Evolutionary conservation across 202 grass and related monocot species (phyloP), one percentile per base, ranked within the genome.

Genomic region (Zoysia matrella): DNA sequence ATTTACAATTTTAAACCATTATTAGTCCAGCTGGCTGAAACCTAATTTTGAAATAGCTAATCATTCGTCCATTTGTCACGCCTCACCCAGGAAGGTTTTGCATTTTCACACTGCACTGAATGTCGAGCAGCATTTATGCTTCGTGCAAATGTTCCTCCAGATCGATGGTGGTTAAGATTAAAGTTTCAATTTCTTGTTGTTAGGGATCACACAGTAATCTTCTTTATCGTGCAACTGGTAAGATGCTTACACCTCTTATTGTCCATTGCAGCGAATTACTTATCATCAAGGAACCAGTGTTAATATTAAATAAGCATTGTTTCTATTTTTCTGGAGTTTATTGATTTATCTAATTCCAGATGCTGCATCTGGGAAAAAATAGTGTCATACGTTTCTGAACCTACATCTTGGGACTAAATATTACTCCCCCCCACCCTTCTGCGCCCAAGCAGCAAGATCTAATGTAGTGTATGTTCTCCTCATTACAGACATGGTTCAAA

Each of bases 81-180:
- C 76, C 80, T 77, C 47, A 79, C 42, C 48, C 90, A 98, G 95
- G 95, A 98, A 95, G 95, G 95, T 76, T 98, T 93, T 98, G 95
- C 95, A 67, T 98, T 98, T 93, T 90, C 95, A 86, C 92, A 98
- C 80, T 98, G 95, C 74, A 98, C 95, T 2, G 92, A 98, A 63
- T 98, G 95, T 85, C 92, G 90, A 82, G 91, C 95, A 74, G 85
- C 90, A 62, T 98, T 98, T 77, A 64, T 93, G 62, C 80, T 98
- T 65, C 89, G 92, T 80, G 92, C 90, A 73, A 95, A 98, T 86
- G 88, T 98, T 80, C 95, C 92, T 81, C 90, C 95, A 30, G 95
- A 98, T 82, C 87, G 92, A 54, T 95, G 90, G 92, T 98, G 95
- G 95, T 78, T 90, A 58, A 90, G 92, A 78, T 72, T 98, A 74